phyloP scores from a whole-genome alignment of 129 eudicot species.

The Erigeron canadensis region DNA sequence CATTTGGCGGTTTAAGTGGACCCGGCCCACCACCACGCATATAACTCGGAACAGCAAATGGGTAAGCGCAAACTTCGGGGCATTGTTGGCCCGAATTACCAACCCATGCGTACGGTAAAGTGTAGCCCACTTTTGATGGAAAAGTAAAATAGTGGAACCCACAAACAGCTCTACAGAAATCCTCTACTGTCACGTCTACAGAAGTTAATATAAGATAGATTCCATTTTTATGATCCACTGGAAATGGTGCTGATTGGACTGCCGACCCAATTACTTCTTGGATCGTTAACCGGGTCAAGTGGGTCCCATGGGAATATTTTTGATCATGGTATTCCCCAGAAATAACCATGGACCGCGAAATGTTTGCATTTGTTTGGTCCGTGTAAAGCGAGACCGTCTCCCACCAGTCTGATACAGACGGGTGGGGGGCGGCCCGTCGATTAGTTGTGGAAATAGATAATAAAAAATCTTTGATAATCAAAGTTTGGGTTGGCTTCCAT shows the following conservation, averaged over 20 bases:
- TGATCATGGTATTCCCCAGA: slow-evolving; percentile 59
- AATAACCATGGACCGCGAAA: slow-evolving; percentile 19
- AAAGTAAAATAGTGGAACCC: slow-evolving; percentile 94
- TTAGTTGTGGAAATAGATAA: slow-evolving; percentile 35
- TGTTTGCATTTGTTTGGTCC: slow-evolving; percentile 31
- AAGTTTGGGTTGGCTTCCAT: slow-evolving; percentile 58
- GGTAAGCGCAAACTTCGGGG: slow-evolving; percentile 91
- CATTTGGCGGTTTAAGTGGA: slow-evolving; percentile 56
- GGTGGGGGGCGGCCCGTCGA: slow-evolving; percentile 29
- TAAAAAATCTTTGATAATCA: slow-evolving; percentile 39
- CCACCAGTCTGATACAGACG: slow-evolving; percentile 39
- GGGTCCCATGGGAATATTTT: slow-evolving; percentile 59
- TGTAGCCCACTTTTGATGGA: slow-evolving; percentile 78
- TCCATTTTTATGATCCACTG: slow-evolving; percentile 76
- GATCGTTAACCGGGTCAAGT: slow-evolving; percentile 66
- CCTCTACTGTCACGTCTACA: slow-evolving; percentile 65
- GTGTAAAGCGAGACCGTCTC: slow-evolving; percentile 33
- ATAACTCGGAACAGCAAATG: slow-evolving; percentile 76
- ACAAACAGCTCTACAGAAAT: slow-evolving; percentile 79
- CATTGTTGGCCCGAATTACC: slow-evolving; percentile 81
- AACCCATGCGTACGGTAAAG: slow-evolving; percentile 87
- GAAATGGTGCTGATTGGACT: slow-evolving; percentile 55
- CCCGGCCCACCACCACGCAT: slow-evolving; percentile 61
- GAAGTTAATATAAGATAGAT: slow-evolving; percentile 66
- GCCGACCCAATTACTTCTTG: slow-evolving; percentile 62